Evolutionary conservation across 2,329 filamentous ascomycete species (phyloP).

Genomic region (Macrophomina tecta): DNA sequence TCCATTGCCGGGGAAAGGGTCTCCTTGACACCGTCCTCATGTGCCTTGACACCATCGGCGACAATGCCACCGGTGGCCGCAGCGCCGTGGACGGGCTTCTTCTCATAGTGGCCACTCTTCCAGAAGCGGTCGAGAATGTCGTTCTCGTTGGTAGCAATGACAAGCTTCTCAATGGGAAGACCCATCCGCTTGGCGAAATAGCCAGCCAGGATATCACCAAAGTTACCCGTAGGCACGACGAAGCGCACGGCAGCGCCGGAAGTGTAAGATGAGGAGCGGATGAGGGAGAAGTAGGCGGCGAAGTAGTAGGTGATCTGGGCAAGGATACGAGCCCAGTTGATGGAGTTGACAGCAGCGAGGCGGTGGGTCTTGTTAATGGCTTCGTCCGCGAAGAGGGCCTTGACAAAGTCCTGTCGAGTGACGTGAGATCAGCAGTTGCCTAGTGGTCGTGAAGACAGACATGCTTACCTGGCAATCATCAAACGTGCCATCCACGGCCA

Average conservation of each 20-base stretch:
- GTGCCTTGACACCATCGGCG: conserved; percentile 65
- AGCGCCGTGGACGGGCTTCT: conserved; percentile 68
- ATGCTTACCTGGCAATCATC: conserved; percentile 83
- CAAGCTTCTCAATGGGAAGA: conserved; percentile 83
- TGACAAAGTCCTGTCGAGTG: conserved; percentile 77
- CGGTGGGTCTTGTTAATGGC: conserved; percentile 82
- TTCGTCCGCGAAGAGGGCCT: conserved; percentile 85
- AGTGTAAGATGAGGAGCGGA: conserved; percentile 64
- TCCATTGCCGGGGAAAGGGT: conserved; percentile 97
- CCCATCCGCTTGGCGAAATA: conserved; percentile 94
- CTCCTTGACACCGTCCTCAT: conserved; percentile 80
- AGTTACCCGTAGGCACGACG: conserved; percentile 94
- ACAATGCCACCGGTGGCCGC: conserved; percentile 62
- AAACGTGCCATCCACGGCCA: conserved; percentile 88
- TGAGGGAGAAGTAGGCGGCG: conserved; percentile 86
- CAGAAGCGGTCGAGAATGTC: conserved; percentile 97
- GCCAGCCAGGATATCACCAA: conserved; percentile 90
- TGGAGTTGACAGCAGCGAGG: conserved; percentile 92
- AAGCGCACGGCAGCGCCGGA: conserved; percentile 73
- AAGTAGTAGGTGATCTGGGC: conserved; percentile 99
- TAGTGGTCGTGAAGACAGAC: not conserved
- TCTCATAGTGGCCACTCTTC: conserved; percentile 88
- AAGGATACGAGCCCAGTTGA: conserved; percentile 94
- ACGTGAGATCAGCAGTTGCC: conserved; percentile 33
- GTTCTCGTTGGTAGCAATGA: conserved; percentile 96